phyloP scores from a whole-genome alignment of 352 stramenopile genomes.

The Globisporangium polare region DNA sequence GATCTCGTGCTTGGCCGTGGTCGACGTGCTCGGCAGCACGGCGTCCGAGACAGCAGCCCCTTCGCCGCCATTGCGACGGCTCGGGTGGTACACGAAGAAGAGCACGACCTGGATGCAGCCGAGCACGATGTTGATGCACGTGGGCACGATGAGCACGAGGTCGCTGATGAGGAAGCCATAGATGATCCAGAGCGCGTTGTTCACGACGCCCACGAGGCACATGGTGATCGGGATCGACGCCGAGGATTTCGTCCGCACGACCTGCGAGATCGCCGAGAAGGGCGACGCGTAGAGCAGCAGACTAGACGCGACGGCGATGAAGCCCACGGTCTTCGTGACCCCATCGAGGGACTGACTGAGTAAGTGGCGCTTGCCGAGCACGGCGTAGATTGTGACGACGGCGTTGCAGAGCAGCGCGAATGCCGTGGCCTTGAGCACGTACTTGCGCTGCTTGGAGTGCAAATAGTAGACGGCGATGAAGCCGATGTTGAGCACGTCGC shows the following conservation, averaged over 20 bases:
- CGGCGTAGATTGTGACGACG: slow-evolving; percentile 41
- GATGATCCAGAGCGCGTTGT: slow-evolving; percentile 74
- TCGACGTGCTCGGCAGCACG: background rate
- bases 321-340: slow-evolving; percentile 31
- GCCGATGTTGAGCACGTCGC: slow-evolving; percentile 37
- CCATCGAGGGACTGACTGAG: slow-evolving; percentile 26
- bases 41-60: slow-evolving; percentile 12
- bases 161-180: slow-evolving; percentile 56
- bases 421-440: slow-evolving; percentile 29
- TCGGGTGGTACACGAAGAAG: slow-evolving; percentile 53
- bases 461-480: slow-evolving; percentile 49
- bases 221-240: slow-evolving; percentile 60
- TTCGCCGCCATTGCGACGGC: slow-evolving; percentile 5
- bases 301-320: slow-evolving; percentile 48
- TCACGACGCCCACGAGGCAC: slow-evolving; percentile 52
- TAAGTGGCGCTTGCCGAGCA: slow-evolving; percentile 30
- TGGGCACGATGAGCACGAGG: slow-evolving; percentile 53
- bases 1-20: slow-evolving; percentile 9
- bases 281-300: slow-evolving; percentile 64
- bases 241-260: slow-evolving; percentile 48
- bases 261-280: slow-evolving; percentile 48
- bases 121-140: slow-evolving; percentile 40
- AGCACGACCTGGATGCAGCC: slow-evolving; percentile 51
- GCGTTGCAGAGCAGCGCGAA: slow-evolving; percentile 38
- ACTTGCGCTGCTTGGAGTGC: slow-evolving; percentile 30